A percentile compares a stretch with the other conserved stretches of the same genome.
These are phyloP conservation scores for Pelargonium fulgidum DNA, from an alignment of 441 rosid genomes.

Conservation along the genomic window DNA sequence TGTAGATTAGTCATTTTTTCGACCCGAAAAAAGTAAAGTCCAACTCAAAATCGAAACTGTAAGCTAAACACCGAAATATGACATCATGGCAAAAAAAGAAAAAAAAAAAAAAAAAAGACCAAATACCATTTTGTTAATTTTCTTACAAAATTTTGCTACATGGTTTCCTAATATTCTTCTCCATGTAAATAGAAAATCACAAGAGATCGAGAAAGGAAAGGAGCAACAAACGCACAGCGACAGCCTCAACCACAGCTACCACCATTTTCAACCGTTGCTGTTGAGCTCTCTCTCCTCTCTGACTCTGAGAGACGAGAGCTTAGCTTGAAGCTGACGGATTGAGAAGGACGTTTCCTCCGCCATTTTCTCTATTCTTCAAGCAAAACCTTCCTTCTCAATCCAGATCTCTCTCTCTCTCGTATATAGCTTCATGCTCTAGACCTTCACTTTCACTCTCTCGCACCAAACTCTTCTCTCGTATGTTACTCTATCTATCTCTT, in stretches of 20 bases:
- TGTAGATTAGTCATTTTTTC: too few species aligned
- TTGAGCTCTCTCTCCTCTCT: background rate
- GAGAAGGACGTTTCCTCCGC: slow-evolving; percentile 63
- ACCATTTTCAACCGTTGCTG: slow-evolving; percentile 7
- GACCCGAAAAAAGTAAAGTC: too few species aligned
- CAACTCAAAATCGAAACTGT: too few species aligned
- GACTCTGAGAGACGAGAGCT: too few species aligned
- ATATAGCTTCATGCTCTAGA: slow-evolving; percentile 25
- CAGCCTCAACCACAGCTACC: background rate
- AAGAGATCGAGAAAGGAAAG: background rate
- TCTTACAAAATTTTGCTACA: too few species aligned
- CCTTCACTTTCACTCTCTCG: slow-evolving; percentile 11
- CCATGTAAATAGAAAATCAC: too few species aligned
- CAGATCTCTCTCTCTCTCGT: slow-evolving; percentile 1
- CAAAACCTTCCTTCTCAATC: slow-evolving; percentile 33
- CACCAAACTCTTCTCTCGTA: slow-evolving; percentile 15
- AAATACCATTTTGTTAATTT: too few species aligned
- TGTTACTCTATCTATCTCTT: slow-evolving; percentile 14
- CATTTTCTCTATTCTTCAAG: slow-evolving; percentile 63
- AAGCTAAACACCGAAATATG: too few species aligned
- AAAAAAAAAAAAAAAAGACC: too few species aligned
- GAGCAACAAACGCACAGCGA: background rate
- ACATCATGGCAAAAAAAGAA: too few species aligned
- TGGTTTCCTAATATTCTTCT: too few species aligned
- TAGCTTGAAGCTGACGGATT: background rate